Percentiles rank a stretch among this genome's conserved stretches.
phyloP scores from a whole-genome alignment of 352 stramenopile species.

The Phytopythium litorale region DNA sequence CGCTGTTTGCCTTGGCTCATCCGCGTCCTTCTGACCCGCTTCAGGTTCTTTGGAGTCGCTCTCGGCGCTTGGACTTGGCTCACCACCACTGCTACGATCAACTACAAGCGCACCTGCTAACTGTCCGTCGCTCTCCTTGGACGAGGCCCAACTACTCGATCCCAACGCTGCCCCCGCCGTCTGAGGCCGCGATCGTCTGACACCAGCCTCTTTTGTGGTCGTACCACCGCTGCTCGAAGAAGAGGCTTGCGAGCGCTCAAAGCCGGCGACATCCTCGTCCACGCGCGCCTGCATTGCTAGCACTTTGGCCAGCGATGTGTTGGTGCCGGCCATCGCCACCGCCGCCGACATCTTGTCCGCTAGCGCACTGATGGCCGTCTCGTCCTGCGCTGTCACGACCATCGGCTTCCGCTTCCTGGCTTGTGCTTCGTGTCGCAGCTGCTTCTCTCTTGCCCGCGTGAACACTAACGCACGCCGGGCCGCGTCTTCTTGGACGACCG shows the following conservation, averaged over 20 bases:
- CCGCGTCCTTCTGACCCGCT: not conserved
- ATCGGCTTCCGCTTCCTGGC: slow-evolving; percentile 1
- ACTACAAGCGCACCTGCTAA: not conserved
- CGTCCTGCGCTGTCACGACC: not conserved
- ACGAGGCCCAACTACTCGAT: not conserved
- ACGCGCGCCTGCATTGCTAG: slow-evolving; percentile 1
- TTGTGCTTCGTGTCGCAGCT: slow-evolving; percentile 16
- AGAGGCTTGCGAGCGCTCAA: not conserved
- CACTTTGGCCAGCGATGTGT: slow-evolving; percentile 5
- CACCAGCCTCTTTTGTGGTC: not conserved
- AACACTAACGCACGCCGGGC: slow-evolving; percentile 29
- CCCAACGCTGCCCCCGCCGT: not conserved
- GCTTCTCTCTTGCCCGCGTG: slow-evolving; percentile 16
- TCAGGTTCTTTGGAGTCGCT: not conserved
- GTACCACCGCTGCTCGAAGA: no score
- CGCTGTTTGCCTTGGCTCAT: not conserved
- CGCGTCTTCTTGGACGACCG: slow-evolving; percentile 33
- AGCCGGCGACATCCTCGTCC: not conserved
- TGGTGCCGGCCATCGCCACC: not conserved
- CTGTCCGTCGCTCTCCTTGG: not conserved
- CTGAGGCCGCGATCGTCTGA: not conserved
- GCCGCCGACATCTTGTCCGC: not conserved
- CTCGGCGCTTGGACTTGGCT: not conserved
- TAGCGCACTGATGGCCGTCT: not conserved
- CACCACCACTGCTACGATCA: not conserved